phyloP scores from a whole-genome alignment of 176 grass and related monocot genomes.

The Raddia distichophylla region DNA sequence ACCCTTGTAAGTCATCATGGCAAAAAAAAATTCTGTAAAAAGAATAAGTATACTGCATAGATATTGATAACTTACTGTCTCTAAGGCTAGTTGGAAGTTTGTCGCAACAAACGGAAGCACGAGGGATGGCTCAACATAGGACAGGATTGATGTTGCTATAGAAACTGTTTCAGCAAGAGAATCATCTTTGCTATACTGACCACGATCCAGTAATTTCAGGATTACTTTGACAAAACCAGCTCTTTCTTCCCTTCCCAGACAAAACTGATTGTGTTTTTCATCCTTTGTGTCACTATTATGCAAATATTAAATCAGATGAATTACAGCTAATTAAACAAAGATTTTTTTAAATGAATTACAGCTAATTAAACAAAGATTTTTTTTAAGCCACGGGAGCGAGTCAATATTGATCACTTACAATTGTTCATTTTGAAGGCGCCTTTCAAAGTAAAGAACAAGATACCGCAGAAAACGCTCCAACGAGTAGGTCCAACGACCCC shows the following conservation, averaged over 20 bases:
- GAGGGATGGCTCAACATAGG: slow-evolving; percentile 85
- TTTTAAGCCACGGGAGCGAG: not conserved
- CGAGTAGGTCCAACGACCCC: slow-evolving; percentile 88
- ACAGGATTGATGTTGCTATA: slow-evolving; percentile 80
- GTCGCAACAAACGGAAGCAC: slow-evolving; percentile 85
- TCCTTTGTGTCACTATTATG: slow-evolving; percentile 41
- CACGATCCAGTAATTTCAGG: slow-evolving; percentile 90
- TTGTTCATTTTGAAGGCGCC: slow-evolving; percentile 81
- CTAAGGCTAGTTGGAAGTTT: slow-evolving; percentile 87
- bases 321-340: slow-evolving; percentile 32
- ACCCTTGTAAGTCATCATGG: not conserved
- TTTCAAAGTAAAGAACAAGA: slow-evolving; percentile 82
- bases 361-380: slow-evolving; percentile 29
- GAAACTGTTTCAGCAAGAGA: slow-evolving; percentile 94
- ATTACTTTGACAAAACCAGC: slow-evolving; percentile 68
- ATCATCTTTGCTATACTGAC: slow-evolving; percentile 94
- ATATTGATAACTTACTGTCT: slow-evolving; percentile 75
- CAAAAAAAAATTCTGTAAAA: slow-evolving; percentile 35
- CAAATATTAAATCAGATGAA: slow-evolving; percentile 36
- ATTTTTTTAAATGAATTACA: slow-evolving; percentile 2
- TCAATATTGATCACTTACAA: slow-evolving; percentile 65
- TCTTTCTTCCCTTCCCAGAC: slow-evolving; percentile 79
- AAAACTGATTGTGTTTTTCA: slow-evolving; percentile 40
- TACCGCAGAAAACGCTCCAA: slow-evolving; percentile 82
- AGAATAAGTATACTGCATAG: slow-evolving; percentile 28